Base-by-base conservation (phyloP, 352 stramenopile species). In the Globisporangium paroecandrum region DNA sequence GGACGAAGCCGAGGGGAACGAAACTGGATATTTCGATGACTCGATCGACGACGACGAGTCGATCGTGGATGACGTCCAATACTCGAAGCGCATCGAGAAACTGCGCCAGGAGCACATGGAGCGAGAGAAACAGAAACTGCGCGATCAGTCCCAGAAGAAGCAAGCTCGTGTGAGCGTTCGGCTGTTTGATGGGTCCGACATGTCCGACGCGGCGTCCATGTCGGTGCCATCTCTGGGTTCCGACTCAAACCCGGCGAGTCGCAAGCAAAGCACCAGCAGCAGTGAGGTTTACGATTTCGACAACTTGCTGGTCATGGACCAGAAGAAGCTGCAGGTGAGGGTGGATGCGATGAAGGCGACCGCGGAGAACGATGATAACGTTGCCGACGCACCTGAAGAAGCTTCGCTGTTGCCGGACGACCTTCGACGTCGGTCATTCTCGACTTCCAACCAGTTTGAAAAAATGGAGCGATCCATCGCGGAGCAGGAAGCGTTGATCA, bases 81-180 rank as follows among this genome's bases (percentile, higher is more conserved):
- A 90, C 57, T 82, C 75, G 4, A 43, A 70, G 43, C 83, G 83
- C 34, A 75, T 91, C 22, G 81, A 89, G 59, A 72, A 71, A 5
- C 76, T 91, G 64, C 76, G 82, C 10, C 79, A 89, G 65, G 81
- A 84, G 32, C 83, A 91, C 76, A 79, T 91, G 72, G 78, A 73
- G 34, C 75, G 77, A 27, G 83, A 91, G 68, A 88, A 87, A 64
- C 78, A 81, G 61, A 89, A 89, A 55, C 34, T 65, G 29, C 58
- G 58, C 47, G 58, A 65, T 10, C 65, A 70, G 65, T 54, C 41
- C 29, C 41, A 43, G 15, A 41, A 62, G 5, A 38, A 29, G 72
- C 67, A 25, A 32, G 43, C 65, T 49, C 71, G 67, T 20, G 41
- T 49, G 12, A 69, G 49, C 36, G 55, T 88, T 55, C 69, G 71